Conservation (phyloP, 2,329 filamentous ascomycete species). For the Colletotrichum endophyticum region DNA sequence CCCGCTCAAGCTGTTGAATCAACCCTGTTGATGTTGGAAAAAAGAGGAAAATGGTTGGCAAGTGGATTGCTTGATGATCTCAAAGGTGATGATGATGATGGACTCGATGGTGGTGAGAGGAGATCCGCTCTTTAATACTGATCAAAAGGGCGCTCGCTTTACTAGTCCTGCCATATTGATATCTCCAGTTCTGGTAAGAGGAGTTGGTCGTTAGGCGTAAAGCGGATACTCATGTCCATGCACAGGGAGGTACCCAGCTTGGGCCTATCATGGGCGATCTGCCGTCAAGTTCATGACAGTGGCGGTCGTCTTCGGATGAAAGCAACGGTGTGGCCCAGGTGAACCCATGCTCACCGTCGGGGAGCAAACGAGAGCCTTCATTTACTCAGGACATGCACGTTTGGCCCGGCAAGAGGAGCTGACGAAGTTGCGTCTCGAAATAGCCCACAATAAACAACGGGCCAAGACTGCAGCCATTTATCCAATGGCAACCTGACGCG, state of each 20-base stretch:
- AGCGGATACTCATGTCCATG: slow-evolving; percentile 12
- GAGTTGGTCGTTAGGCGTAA: slow-evolving; percentile 1
- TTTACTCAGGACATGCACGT: slow-evolving; percentile 13
- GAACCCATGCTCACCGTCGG: slow-evolving; percentile 2
- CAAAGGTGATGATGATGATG: not conserved
- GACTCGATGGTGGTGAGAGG: not conserved
- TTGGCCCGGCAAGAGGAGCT: not conserved
- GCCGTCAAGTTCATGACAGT: not conserved
- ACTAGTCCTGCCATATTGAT: not conserved
- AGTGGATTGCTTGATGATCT: slow-evolving; percentile 1
- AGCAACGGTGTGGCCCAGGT: not conserved
- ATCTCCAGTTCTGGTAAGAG: not conserved
- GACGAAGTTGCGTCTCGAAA: slow-evolving; percentile 12
- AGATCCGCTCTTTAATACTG: slow-evolving; percentile 19
- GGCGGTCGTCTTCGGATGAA: not conserved
- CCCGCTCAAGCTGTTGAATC: slow-evolving; percentile 9
- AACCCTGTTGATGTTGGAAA: slow-evolving; percentile 15
- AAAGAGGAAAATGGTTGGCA: not conserved
- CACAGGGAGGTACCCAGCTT: not conserved
- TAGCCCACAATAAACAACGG: slow-evolving; percentile 13
- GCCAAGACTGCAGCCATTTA: not conserved
- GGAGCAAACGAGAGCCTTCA: not conserved
- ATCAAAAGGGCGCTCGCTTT: not conserved
- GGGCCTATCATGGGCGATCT: not conserved
- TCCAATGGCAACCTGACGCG: slow-evolving; percentile 7